These are phyloP conservation scores for Dothideomycetes sp. DNA, from an alignment of 2,329 filamentous ascomycete genomes.

Conservation along the genomic window DNA sequence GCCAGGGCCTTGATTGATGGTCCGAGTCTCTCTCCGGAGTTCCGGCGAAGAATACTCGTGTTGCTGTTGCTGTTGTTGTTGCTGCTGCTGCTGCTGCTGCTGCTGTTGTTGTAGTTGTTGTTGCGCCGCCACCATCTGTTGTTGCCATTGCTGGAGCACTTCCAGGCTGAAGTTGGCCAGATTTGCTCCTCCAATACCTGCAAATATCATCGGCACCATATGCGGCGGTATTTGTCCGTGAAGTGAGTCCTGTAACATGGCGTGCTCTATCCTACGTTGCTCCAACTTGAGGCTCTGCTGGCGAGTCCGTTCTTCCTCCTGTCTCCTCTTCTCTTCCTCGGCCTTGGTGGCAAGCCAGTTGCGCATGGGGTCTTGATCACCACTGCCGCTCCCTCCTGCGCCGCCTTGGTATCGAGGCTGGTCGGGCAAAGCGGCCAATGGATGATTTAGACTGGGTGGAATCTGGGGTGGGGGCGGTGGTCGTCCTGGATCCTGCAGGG, in stretches of 20 bases:
- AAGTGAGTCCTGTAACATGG: slow-evolving; percentile 41
- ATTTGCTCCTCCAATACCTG: slow-evolving; percentile 37
- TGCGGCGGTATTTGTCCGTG: slow-evolving; percentile 40
- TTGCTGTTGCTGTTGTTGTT: slow-evolving; percentile 31
- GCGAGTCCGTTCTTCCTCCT: slow-evolving; percentile 43
- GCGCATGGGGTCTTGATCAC: slow-evolving; percentile 40
- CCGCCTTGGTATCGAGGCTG: slow-evolving; percentile 27
- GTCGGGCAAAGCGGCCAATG: slow-evolving; percentile 25
- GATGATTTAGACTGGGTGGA: slow-evolving; percentile 25
- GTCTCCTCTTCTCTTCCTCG: slow-evolving; percentile 40
- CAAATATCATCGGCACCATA: slow-evolving; percentile 43
- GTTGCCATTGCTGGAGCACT: slow-evolving; percentile 39
- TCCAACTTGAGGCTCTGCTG: slow-evolving; percentile 39
- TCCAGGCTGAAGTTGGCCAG: slow-evolving; percentile 38
- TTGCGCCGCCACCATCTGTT: slow-evolving; percentile 12
- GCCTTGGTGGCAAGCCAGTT: slow-evolving; percentile 40
- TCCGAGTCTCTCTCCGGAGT: slow-evolving; percentile 28
- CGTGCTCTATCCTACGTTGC: slow-evolving; percentile 41
- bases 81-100: slow-evolving; percentile 31
- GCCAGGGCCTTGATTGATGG: slow-evolving; percentile 26
- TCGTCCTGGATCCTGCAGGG: slow-evolving; percentile 35
- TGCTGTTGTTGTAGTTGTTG: slow-evolving; percentile 38
- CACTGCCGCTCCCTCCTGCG: slow-evolving; percentile 30
- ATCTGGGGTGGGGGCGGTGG: slow-evolving; percentile 19
- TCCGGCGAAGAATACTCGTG: slow-evolving; percentile 25